Evolutionary conservation across 257 asterid species (phyloP), one percentile per base, ranked within the genome.

Genomic region (Penstemon davidsonii): DNA sequence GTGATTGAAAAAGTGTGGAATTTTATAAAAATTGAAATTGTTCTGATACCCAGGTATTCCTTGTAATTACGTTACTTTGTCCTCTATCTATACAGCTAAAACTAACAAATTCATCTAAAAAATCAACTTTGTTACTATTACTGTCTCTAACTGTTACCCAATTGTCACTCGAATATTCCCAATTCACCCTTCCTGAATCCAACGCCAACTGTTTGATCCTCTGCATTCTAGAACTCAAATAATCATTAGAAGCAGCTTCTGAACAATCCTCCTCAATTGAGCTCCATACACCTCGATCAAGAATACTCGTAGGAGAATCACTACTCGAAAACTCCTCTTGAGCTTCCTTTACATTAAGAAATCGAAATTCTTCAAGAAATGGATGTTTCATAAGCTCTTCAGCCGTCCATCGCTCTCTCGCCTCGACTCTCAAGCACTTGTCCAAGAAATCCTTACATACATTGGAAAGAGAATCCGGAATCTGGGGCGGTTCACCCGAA

Each of bases 261-360:
- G 79, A 67, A 55, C 4, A 5, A 13, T 76, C 81, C 62, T 84
- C 92, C 43, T 78, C 88, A 38, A 75, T 61, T 33, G 91, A 82
- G 52, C 82, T 81, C 96, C 96, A 90, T n/a, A 90, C 59, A 7
- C 83, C 89, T 7, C 67, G 85, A 79, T 90, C 93, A 66, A 90
- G 96, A 72, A 82, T 74, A 55, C 96, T 83, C 0, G 96, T 87
- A 11, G 96, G 96, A 4, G 96, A 88, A 8, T 62, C 71, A 7
- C 64, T 51, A 45, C 67, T 6, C 1, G 10, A 44, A 33, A 12
- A n/a, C 40, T 3, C 0, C 43, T 19, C 44, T 60, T 45, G 43
- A 33, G 13, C 47, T 68, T 51, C 5, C 59, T 78, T 67, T 0
- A 38, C 42, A 10, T 47, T 40, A 0, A 8, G 41, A 54, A 46